A percentile compares a stretch with the other conserved stretches of the same genome.
Conservation (phyloP, 768 basidiomycete genomes). For the Lentinula detonsa region DNA sequence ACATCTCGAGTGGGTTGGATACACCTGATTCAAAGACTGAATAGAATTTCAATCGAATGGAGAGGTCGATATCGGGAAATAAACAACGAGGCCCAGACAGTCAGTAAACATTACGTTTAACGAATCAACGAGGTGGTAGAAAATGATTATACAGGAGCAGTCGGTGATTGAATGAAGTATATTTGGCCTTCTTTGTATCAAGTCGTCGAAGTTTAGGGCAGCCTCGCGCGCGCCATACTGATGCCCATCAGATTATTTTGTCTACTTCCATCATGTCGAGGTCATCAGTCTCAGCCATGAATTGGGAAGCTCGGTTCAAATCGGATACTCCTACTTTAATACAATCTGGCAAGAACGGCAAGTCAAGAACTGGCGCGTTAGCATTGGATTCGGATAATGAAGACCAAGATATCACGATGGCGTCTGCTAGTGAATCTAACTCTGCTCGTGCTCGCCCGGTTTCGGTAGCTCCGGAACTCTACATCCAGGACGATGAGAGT, state of each 20-base stretch:
- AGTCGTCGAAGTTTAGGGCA: background rate
- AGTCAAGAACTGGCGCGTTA: background rate
- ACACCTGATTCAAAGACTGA: no score
- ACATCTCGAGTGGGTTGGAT: no score
- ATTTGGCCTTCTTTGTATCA: background rate
- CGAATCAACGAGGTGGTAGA: no score
- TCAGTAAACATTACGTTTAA: no score
- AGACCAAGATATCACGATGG: slow-evolving; percentile 2
- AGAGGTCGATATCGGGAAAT: no score
- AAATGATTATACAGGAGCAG: no score
- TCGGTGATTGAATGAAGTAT: background rate
- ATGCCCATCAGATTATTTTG: background rate
- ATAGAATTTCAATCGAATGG: no score
- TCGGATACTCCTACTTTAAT: background rate
- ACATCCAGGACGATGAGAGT: slow-evolving; percentile 32
- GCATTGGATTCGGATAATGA: slow-evolving; percentile 1
- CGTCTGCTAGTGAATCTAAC: background rate
- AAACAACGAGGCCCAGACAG: no score
- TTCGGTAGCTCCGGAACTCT: background rate
- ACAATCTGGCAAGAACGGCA: background rate
- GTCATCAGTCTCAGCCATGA: background rate
- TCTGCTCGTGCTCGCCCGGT: background rate
- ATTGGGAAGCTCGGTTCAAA: slow-evolving; percentile 3
- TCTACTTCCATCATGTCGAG: background rate
- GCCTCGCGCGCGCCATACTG: background rate